Conservation (phyloP, 1,284 basidiomycete species). For the Phlebopus sp. region DNA sequence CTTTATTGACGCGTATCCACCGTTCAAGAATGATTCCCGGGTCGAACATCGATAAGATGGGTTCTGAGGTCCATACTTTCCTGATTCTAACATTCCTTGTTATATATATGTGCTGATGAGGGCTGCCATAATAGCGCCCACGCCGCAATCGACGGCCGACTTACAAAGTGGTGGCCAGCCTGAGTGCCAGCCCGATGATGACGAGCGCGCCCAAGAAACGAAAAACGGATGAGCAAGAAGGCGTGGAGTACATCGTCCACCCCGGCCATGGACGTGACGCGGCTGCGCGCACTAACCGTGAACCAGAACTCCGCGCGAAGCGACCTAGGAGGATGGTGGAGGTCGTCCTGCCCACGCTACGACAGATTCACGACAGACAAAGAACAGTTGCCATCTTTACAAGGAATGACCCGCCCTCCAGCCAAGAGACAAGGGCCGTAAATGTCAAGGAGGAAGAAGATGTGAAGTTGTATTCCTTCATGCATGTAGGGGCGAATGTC, state of each 20-base stretch:
- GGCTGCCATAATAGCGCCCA: constrained; percentile 1
- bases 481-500: constrained; percentile 2
- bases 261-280: not conserved
- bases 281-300: not conserved
- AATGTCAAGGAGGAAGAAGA: constrained; percentile 9
- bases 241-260: no score
- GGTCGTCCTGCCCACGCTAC: constrained; percentile 12
- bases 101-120: not conserved
- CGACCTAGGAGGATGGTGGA: constrained; percentile 5
- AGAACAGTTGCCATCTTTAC: not conserved
- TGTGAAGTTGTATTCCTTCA: not conserved
- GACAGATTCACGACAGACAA: constrained; percentile 3
- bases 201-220: not conserved
- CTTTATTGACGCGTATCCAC: no score
- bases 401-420: constrained; percentile 1
- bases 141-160: constrained; percentile 9
- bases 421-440: not conserved
- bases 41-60: no score
- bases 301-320: not conserved
- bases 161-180: constrained; percentile 2
- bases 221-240: not conserved
- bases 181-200: not conserved
- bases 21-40: no score
- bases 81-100: not conserved
- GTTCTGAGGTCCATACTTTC: no score